Evolutionary conservation across 192 early-diverging fungal species (phyloP), one percentile per base, ranked within the genome.

Genomic region (Coemansia sp.): DNA sequence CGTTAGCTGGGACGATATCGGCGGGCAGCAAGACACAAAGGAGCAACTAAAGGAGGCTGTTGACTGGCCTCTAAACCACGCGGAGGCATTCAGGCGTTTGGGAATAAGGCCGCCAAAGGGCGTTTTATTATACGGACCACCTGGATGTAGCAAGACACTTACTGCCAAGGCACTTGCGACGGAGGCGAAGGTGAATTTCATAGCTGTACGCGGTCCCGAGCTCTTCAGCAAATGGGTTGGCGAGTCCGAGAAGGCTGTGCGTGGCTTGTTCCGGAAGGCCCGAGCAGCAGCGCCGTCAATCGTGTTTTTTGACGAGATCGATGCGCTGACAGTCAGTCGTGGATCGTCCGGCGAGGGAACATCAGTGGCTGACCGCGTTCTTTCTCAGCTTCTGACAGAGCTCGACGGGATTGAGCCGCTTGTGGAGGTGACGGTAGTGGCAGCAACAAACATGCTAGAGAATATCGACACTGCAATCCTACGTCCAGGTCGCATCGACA

Each of bases 151-250:
- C 81, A 99, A 99, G 69, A 99, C 97, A 1, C 83, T 98, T 23
- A 94, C 95, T 84, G 96, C 96, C 6, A 98, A 98, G 71, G 97
- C 97, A 6, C 74, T 99, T 29, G 97, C 97, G 3, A 98, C 96
- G 0, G 96, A 99, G 67, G 87, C 92, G 6, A 94, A 94, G 8
- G 73, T 98, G 27, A 99, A 99, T 75, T 99, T 99, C 74, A 87
- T 99, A 60, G 97, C 97, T 10, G 93, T 99, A 15, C 97, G 98
- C 37, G 97, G 97, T 2, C 97, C 97, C 2, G 97, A 99, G 91
- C 77, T 98, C 13, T 96, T 98, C 67, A 97, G 94, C 83, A 99
- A 98, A 71, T 99, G 95, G 95, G 97, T 99, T 7, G 97, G 97
- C 27, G 97, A 99, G 64, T 95, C 93, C 3, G 97, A 99, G 75